Percentiles rank a stretch among this genome's conserved stretches.
phyloP scores from a whole-genome alignment of 2,329 filamentous ascomycete species.

The Dothideomycetes sp. region DNA sequence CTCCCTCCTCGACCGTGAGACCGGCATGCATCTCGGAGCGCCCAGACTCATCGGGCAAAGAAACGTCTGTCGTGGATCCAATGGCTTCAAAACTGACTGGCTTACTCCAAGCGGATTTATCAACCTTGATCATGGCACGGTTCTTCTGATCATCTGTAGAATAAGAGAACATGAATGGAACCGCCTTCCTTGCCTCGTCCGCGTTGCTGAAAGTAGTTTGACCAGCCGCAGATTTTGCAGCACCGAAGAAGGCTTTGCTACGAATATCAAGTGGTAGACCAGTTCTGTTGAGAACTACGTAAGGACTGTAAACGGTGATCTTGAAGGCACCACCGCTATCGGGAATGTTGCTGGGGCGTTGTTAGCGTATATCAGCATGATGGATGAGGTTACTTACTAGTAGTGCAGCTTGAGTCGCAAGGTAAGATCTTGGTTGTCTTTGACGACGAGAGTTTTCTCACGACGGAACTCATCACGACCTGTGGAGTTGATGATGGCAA shows the following conservation, averaged over 20 bases:
- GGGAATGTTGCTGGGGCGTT: conserved; percentile 63
- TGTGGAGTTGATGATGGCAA: conserved; percentile 91
- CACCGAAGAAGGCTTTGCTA: conserved; percentile 80
- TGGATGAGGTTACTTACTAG: conserved; percentile 54
- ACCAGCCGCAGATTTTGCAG: conserved; percentile 73
- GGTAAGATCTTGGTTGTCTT: conserved; percentile 72
- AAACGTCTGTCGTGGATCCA: conserved; percentile 81
- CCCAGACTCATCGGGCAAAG: conserved; percentile 63
- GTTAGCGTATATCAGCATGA: conserved; percentile 1
- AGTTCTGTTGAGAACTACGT: conserved; percentile 91
- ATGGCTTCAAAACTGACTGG: conserved; percentile 97
- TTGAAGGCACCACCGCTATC: conserved; percentile 93
- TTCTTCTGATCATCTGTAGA: conserved; percentile 83
- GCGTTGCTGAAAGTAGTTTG: conserved; percentile 55
- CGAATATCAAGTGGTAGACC: conserved; percentile 80
- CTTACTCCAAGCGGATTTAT: conserved; percentile 90
- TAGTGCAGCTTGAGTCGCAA: conserved; percentile 84
- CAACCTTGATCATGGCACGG: conserved; percentile 76
- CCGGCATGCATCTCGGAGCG: conserved; percentile 82
- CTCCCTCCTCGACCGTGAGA: conserved; percentile 77
- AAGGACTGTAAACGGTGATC: conserved; percentile 89
- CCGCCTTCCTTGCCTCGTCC: conserved; percentile 58
- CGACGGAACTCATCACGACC: conserved; percentile 79
- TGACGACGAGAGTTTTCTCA: conserved; percentile 69
- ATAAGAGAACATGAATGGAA: conserved; percentile 95